Evolutionary conservation across 495 filamentous ascomycete genomes (phyloP).

Genomic region (Neurospora pannonica): DNA sequence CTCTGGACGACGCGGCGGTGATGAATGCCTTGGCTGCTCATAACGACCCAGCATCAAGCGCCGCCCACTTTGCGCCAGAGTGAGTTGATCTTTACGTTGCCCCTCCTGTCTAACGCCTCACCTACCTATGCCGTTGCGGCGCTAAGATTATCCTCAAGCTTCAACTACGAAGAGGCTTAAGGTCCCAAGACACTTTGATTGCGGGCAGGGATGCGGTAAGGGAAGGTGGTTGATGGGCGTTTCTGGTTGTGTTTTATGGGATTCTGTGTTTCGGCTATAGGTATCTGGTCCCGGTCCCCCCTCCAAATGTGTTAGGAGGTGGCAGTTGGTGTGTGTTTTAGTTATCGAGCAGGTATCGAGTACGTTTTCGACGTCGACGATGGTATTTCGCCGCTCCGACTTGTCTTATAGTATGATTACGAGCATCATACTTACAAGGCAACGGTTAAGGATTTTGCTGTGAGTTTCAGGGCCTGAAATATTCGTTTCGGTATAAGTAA

Average conservation of each 20-base stretch:
- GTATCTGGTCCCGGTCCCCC: not conserved
- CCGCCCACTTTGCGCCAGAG: conserved; percentile 28
- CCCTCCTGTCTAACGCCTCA: not conserved
- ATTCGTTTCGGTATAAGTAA: not conserved
- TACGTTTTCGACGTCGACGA: not conserved
- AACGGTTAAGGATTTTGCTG: not conserved
- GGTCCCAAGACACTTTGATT: not conserved
- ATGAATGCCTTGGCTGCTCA: conserved; percentile 29
- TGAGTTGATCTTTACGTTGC: conserved; percentile 13
- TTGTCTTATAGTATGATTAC: not conserved
- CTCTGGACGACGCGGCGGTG: conserved; percentile 31
- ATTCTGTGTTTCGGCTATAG: not conserved
- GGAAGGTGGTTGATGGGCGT: not conserved
- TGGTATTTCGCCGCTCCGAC: not conserved
- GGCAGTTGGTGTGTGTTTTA: not conserved
- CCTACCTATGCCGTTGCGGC: not conserved
- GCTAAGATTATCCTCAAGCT: conserved; percentile 7
- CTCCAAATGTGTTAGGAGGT: not conserved
- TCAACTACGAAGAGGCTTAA: conserved; percentile 26
- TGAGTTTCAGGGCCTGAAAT: not conserved
- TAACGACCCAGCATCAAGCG: conserved; percentile 20
- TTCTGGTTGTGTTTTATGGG: not conserved
- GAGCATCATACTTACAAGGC: not conserved
- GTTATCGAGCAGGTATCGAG: not conserved
- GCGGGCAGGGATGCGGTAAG: not conserved